phyloP scores from a whole-genome alignment of 768 basidiomycete genomes.

The Suillus hirtellus region DNA sequence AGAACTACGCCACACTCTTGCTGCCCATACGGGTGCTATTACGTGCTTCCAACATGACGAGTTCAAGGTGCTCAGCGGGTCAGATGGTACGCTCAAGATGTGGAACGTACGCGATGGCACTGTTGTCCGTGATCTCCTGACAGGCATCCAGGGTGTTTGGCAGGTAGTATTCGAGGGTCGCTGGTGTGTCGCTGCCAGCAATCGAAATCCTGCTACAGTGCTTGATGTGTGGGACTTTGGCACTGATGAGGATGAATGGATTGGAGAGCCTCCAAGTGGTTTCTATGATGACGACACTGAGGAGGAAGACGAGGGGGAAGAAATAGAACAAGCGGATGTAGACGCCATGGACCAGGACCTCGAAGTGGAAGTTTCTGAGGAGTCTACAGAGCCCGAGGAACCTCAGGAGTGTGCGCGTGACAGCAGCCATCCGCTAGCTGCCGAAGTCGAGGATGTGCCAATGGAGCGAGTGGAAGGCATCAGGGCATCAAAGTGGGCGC shows the following conservation, averaged over 20 bases:
- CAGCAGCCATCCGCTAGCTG: conserved; percentile 26
- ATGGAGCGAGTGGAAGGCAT: conserved; percentile 32
- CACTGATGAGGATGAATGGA: conserved; percentile 71
- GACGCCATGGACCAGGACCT: conserved; percentile 77
- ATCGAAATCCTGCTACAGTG: conserved; percentile 72
- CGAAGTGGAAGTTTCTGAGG: conserved; percentile 36
- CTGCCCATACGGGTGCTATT: conserved; percentile 95
- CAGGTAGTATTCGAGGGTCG: conserved; percentile 94
- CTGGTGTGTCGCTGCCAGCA: conserved; percentile 94
- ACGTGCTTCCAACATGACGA: conserved; percentile 99
- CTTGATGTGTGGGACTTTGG: conserved; percentile 93
- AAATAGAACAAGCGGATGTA: conserved; percentile 56
- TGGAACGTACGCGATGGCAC: conserved; percentile 92
- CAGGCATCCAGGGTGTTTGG: conserved; percentile 94
- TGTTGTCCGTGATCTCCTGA: conserved; percentile 84
- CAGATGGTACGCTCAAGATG: conserved; percentile 96
- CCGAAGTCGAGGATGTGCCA: conserved; percentile 34
- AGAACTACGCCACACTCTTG: conserved; percentile 75
- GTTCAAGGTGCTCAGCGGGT: conserved; percentile 93
- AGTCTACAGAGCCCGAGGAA: conserved; percentile 29
- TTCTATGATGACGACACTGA: conserved; percentile 71
- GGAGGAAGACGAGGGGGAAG: conserved; percentile 40
- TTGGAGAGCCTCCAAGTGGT: conserved; percentile 74
- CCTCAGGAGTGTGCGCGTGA: conserved; percentile 29
- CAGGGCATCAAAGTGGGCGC: conserved; percentile 32